These are phyloP conservation scores for Sphagnum contortum DNA, from an alignment of 225 moss, liverwort and hornwort species.

Conservation along the genomic window DNA sequence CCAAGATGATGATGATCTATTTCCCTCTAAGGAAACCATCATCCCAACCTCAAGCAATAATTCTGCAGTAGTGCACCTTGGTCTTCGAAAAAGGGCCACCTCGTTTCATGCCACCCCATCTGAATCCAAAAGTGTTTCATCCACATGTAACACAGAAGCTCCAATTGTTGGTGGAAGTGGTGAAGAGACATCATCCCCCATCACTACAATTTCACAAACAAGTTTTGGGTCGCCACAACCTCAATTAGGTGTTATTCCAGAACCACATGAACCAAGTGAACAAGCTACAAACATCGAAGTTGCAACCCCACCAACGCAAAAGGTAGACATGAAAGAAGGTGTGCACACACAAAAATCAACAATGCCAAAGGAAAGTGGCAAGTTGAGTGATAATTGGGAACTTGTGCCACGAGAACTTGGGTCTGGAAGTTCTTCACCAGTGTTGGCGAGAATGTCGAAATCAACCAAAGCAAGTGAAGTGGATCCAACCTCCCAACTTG, in stretches of 20 bases:
- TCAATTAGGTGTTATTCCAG: no score
- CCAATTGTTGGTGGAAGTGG: neutral
- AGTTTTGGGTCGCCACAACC: no score
- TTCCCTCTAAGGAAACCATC: conserved; percentile 9
- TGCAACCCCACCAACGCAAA: no score
- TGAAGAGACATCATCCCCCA: conserved; percentile 13
- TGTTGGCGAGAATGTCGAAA: conserved; percentile 30
- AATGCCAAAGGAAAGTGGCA: conserved; percentile 17
- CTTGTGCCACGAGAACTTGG: conserved; percentile 28
- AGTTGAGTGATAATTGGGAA: conserved; percentile 40
- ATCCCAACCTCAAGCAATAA: conserved; percentile 7
- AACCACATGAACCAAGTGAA: no score
- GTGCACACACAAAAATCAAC: conserved; percentile 7
- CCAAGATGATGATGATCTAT: conserved; percentile 26
- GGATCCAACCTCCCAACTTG: neutral
- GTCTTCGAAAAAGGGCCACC: conserved; percentile 34
- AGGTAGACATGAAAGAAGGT: no score
- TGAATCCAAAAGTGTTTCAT: conserved; percentile 22
- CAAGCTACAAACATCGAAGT: no score
- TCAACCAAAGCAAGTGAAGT: conserved; percentile 2
- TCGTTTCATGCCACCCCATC: conserved; percentile 11
- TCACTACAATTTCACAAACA: no score
- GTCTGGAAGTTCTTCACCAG: conserved; percentile 18
- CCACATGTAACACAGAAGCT: conserved; percentile 19
- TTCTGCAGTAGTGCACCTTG: conserved; percentile 14